A percentile compares a stretch with the other conserved stretches of the same genome.
phyloP scores from a whole-genome alignment of 345 rosid species.

The Eucalyptus urophylla region DNA sequence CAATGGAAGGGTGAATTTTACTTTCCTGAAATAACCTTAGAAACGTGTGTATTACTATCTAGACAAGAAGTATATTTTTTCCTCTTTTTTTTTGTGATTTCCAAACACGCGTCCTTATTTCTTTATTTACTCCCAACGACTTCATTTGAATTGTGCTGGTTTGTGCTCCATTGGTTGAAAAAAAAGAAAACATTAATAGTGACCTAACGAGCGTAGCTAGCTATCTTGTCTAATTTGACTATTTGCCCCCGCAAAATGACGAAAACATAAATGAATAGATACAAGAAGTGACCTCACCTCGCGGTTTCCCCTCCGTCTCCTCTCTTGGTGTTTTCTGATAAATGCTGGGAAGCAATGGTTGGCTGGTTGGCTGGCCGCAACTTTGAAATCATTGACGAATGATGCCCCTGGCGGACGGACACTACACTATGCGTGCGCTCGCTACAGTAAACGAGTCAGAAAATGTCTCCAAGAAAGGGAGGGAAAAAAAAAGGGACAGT shows the following conservation, averaged over 20 bases:
- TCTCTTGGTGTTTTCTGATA: neutral
- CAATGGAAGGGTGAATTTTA: neutral
- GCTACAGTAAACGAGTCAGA: neutral
- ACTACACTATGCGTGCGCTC: fast-evolving
- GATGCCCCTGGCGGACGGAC: neutral
- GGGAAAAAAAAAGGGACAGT: fast-evolving
- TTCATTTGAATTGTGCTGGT: neutral
- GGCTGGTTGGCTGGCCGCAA: neutral
- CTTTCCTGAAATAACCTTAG: neutral
- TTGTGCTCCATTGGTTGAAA: neutral
- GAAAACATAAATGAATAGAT: neutral
- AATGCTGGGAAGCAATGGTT: neutral
- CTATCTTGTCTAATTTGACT: neutral
- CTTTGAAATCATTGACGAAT: neutral
- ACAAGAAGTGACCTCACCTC: neutral
- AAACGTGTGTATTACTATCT: neutral
- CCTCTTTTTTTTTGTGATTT: fast-evolving
- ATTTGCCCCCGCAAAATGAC: neutral
- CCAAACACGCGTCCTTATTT: neutral
- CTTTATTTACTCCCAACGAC: neutral
- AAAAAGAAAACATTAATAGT: neutral
- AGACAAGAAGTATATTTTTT: fast-evolving
- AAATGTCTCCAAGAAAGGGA: neutral
- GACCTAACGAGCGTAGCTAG: neutral
- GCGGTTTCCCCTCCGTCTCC: neutral